Base-by-base conservation (phyloP, 768 basidiomycete species). In the Fibroporia radiculosa region DNA sequence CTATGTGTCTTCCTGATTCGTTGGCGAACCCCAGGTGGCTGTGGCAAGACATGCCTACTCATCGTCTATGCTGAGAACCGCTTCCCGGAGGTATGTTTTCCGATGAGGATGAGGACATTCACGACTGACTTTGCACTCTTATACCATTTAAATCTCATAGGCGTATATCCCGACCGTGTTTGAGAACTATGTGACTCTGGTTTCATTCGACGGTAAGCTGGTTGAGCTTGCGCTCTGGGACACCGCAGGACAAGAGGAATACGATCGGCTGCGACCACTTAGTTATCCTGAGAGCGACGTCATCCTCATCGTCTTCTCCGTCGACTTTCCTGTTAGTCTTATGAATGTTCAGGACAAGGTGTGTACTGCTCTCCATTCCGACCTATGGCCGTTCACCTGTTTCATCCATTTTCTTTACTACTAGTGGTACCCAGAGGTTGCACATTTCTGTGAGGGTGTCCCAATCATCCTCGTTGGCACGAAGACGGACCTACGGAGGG, bases 161-260 rank as follows among this genome's bases (percentile, higher is more conserved):
- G 80, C 88, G 25, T 93, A 93, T 63, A 82, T 92, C 55, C 92
- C 91, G 24, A 93, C 91, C 18, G 91, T 93, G 8, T 93, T 93
- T 62, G 91, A 93, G 65, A 93, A 91, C 73, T 93, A 92, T 57
- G 87, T 91, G 44, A 90, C 87, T 11, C 81, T 86, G 51, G 84
- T 93, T 28, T 71, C 79, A 39, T 90, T 84, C 56, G 91, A 93
- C 20, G 82, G 84, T 45, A 93, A 92, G 66, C 70, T 87, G 16
- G 81, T 99, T 49, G 91, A 96, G 59, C 77, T 99, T 33, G 95
- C 96, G n/a, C 73, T 99, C 14, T 99, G 95, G 92, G 93, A 97
- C 66, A 97, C 93, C 1, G 93, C 93, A 1, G 93, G 93, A 22
- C 93, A 96, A 63, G 93, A 97, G 66, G 93, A 97, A 68, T 97